These are phyloP conservation scores for Linderniella brevidens DNA, from an alignment of 257 asterid genomes.

Conservation along the genomic window DNA sequence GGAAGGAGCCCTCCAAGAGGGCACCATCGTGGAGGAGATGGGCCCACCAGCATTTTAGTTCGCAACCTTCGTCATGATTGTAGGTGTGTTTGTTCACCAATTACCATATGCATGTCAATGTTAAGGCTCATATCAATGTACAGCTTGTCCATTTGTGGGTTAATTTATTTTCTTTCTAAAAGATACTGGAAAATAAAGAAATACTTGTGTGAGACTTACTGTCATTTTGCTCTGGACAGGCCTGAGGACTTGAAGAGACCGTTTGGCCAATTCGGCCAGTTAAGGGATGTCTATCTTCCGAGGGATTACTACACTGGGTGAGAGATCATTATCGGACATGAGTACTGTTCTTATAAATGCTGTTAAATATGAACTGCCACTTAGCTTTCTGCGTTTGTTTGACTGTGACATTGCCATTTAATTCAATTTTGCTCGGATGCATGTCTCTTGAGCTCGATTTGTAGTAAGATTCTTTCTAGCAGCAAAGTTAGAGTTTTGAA, in stretches of 20 bases:
- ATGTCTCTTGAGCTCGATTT: conserved; percentile 3
- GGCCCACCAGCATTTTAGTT: conserved; percentile 81
- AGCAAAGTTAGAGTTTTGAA: conserved; percentile 42
- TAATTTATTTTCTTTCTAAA: background rate
- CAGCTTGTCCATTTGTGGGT: background rate
- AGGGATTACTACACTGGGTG: conserved; percentile 92
- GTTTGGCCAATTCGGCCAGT: conserved; percentile 70
- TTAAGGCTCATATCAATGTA: too few species aligned
- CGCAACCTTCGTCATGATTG: conserved; percentile 92
- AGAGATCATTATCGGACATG: conserved; percentile 12
- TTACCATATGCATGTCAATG: too few species aligned
- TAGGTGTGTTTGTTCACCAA: conserved; percentile 26
- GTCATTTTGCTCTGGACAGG: conserved; percentile 20
- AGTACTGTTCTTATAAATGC: background rate
- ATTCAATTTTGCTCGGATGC: conserved; percentile 6
- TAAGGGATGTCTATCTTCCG: conserved; percentile 77
- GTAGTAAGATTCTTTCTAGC: conserved; percentile 17
- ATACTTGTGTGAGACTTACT: background rate
- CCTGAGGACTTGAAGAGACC: conserved; percentile 80
- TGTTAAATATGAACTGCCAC: background rate
- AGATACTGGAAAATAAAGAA: background rate
- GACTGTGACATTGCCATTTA: background rate
- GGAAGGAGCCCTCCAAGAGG: conserved; percentile 66
- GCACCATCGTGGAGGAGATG: conserved; percentile 42
- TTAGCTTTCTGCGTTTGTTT: background rate